Evolutionary conservation across 164 flowering plant species (phyloP), one percentile per base, ranked within the genome.

Genomic region (Vitis rupestris): DNA sequence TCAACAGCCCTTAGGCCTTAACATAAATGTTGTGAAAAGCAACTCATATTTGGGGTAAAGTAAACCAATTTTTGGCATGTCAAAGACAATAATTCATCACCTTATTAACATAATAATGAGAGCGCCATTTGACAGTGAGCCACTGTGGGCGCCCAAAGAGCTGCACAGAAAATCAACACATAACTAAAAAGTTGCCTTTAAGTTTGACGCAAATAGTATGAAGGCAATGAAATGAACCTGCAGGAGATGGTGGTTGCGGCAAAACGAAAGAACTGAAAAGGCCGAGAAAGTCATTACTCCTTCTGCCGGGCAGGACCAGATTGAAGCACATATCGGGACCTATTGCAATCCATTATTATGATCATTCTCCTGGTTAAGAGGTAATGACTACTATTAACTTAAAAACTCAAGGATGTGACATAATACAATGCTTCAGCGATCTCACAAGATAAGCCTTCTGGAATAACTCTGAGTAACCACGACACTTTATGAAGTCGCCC

Each of bases 401-500:
- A 59, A 23, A 50, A 71, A n/a, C 14, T 50, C 16, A 49, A 57
- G 27, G 29, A 51, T 61, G 9, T 63, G 13, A 69, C 23, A 62
- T 27, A 48, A 14, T 55, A 17, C 10, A 50, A 13, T 50, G 63
- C 7, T 64, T 49, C 37, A 69, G 48, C 12, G 13, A 29, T 58
- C 98, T 87, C 77, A 95, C 99, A 68, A 95, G 89, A 76, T 91
- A 95, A 75, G 94, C 97, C 61, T 85, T 87, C 75, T 86, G 91
- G 78, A 95, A 95, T 60, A 90, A 73, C 29, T 91, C 87, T 2
- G 99, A 95, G 81, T 95, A 95, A 57, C 94, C 93, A 64, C 67
- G 82, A 5, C 86, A 83, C 47, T 83, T 78, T 64, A 95, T 72
- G 72, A 95, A 95, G 70, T 86, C 77, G 0, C 98, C 99, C 73